These are phyloP conservation scores for Tolypocladium tropicale DNA, from an alignment of 2,329 filamentous ascomycete species.

Conservation along the genomic window DNA sequence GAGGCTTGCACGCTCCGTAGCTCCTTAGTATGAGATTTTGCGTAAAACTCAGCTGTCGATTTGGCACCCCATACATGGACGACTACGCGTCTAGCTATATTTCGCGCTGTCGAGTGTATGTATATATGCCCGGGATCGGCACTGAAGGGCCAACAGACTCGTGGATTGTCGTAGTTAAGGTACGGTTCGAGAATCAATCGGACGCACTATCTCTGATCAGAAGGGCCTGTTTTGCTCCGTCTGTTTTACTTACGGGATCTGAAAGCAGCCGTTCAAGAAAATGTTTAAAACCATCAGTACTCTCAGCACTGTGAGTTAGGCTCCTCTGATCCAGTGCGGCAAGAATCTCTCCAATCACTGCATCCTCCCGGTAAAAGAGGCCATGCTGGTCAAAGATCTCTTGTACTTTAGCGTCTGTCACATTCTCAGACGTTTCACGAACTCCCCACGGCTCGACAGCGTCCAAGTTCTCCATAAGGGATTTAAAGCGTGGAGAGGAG, in stretches of 20 bases:
- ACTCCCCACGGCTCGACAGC: too few species aligned
- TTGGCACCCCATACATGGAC: neutral
- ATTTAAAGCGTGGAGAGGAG: neutral
- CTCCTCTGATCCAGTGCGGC: neutral
- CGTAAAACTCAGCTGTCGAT: neutral
- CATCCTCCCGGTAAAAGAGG: neutral
- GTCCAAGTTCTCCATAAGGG: neutral
- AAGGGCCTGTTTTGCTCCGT: neutral
- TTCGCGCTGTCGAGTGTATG: neutral
- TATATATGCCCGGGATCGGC: neutral
- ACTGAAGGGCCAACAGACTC: neutral
- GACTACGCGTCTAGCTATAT: neutral
- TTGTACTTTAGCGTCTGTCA: neutral
- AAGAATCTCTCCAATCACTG: neutral
- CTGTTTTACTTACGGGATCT: neutral
- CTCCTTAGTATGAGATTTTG: neutral
- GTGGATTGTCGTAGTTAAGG: neutral
- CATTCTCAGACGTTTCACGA: neutral
- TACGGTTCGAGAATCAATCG: neutral
- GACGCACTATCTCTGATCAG: neutral
- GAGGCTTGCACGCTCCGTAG: neutral
- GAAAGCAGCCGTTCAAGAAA: neutral
- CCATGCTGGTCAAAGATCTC: neutral
- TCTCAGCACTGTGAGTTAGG: neutral
- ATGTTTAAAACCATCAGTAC: neutral